Percentiles rank a stretch among this genome's conserved stretches.
These are phyloP conservation scores for Dimargaris xerosporica DNA, from an alignment of 192 early-diverging fungal genomes.

Conservation along the genomic window DNA sequence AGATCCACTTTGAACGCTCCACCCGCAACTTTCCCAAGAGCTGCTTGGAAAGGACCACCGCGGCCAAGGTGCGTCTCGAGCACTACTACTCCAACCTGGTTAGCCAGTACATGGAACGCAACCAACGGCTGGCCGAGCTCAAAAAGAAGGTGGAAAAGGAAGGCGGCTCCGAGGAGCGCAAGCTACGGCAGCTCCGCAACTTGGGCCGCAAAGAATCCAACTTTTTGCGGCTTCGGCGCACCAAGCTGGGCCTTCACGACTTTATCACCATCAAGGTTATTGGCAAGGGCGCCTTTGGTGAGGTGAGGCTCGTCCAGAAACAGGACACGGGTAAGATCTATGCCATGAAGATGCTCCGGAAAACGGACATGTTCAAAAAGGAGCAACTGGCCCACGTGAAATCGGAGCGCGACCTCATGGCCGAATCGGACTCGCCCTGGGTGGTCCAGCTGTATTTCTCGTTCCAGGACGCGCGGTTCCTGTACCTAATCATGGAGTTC, in stretches of 20 bases:
- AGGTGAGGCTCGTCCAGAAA: constrained; percentile 95
- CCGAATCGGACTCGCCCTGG: constrained; percentile 92
- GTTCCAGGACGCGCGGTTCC: constrained; percentile 85
- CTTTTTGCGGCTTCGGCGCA: constrained; percentile 82
- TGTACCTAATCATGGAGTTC: constrained; percentile 99
- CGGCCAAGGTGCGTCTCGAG: constrained; percentile 82
- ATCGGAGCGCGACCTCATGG: constrained; percentile 95
- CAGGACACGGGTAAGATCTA: constrained; percentile 93
- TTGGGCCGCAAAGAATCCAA: constrained; percentile 83
- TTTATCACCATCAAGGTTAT: constrained; percentile 96
- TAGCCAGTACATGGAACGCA: constrained; percentile 76
- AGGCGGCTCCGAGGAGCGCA: constrained; percentile 73
- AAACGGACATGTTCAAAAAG: constrained; percentile 97
- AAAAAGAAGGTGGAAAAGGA: constrained; percentile 62
- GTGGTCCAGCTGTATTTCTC: constrained; percentile 97
- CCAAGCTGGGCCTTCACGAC: constrained; percentile 76
- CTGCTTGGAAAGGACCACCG: constrained; percentile 69
- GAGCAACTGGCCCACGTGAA: constrained; percentile 97
- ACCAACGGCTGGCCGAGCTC: constrained; percentile 60
- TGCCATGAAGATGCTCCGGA: constrained; percentile 94
- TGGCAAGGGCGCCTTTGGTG: constrained; percentile 97
- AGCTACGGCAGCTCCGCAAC: constrained; percentile 59
- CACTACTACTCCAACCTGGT: constrained; percentile 84
- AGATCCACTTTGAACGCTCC: constrained; percentile 9
- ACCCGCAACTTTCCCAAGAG: constrained; percentile 9